These are phyloP conservation scores for Drosera spatulata DNA, from an alignment of 179 eudicot genomes.

Conservation along the genomic window DNA sequence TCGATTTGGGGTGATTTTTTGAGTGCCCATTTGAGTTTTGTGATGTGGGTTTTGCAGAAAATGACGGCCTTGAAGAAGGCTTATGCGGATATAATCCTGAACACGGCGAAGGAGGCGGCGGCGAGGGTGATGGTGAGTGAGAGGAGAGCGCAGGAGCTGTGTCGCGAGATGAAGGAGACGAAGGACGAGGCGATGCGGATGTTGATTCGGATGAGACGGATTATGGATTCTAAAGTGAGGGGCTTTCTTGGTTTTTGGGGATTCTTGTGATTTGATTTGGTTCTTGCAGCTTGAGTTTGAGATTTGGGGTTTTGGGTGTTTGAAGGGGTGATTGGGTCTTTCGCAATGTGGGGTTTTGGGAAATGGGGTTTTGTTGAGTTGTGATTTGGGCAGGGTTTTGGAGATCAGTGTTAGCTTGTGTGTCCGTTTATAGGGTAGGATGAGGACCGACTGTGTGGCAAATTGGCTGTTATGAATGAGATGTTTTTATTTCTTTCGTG, in stretches of 20 bases:
- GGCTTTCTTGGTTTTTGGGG: conserved; percentile 1
- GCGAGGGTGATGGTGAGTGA: conserved; percentile 62
- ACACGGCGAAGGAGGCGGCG: conserved; percentile 77
- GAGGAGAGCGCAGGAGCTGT: conserved; percentile 35
- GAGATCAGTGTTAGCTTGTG: too few relatives aligned
- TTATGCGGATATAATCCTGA: conserved; percentile 77
- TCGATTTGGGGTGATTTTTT: neutral
- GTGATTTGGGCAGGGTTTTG: too few relatives aligned
- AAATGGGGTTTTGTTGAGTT: neutral
- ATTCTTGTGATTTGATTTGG: conserved; percentile 1
- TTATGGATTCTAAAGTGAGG: conserved; percentile 74
- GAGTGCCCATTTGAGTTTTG: conserved; percentile 5
- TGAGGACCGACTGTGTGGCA: too few relatives aligned
- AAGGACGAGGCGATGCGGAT: conserved; percentile 71
- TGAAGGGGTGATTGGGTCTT: too few relatives aligned
- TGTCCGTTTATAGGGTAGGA: too few relatives aligned
- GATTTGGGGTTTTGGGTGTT: too few relatives aligned
- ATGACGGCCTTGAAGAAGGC: conserved; percentile 67
- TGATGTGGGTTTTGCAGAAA: conserved; percentile 28
- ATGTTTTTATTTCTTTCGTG: too few relatives aligned
- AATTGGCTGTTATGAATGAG: too few relatives aligned
- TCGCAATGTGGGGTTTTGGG: neutral
- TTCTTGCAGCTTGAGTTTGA: too few relatives aligned
- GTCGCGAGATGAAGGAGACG: conserved; percentile 39
- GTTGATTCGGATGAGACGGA: conserved; percentile 60